These are phyloP conservation scores for Eimeria nieschulzi DNA, from an alignment of 169 alveolate genomes.

Conservation along the genomic window DNA sequence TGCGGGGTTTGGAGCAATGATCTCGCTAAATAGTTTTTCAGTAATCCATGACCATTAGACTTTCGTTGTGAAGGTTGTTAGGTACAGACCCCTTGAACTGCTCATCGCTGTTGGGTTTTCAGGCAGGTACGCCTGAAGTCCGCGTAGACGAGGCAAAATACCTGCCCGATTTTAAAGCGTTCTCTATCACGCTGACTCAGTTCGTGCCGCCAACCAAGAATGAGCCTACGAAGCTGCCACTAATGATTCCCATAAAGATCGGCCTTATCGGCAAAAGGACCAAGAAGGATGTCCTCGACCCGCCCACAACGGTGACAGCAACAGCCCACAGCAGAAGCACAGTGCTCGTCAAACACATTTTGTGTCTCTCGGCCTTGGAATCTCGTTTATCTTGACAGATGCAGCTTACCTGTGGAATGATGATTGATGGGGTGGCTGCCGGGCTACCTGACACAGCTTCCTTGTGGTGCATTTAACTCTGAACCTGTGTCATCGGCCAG, in stretches of 20 bases:
- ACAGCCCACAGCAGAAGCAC: background rate
- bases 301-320: constrained; percentile 16
- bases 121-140: constrained; percentile 80
- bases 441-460: background rate
- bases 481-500: background rate
- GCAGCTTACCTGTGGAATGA: background rate
- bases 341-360: background rate
- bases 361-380: background rate
- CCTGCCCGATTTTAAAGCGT: constrained; percentile 77
- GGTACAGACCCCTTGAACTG: background rate
- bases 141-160: constrained; percentile 74
- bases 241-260: constrained; percentile 88
- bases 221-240: constrained; percentile 83
- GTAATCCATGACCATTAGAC: background rate
- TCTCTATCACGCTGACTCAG: constrained; percentile 84
- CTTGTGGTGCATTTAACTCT: background rate
- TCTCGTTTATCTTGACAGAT: background rate
- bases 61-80: background rate
- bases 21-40: background rate
- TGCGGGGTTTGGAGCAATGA: background rate
- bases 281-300: constrained; percentile 78
- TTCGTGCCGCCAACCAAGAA: background rate
- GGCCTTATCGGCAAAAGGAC: constrained; percentile 85
- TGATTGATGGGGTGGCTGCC: background rate
- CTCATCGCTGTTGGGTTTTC: background rate